Percentiles rank a stretch among this genome's conserved stretches.
Conservation (phyloP, 768 basidiomycete species). For the Pisolithus albus region DNA sequence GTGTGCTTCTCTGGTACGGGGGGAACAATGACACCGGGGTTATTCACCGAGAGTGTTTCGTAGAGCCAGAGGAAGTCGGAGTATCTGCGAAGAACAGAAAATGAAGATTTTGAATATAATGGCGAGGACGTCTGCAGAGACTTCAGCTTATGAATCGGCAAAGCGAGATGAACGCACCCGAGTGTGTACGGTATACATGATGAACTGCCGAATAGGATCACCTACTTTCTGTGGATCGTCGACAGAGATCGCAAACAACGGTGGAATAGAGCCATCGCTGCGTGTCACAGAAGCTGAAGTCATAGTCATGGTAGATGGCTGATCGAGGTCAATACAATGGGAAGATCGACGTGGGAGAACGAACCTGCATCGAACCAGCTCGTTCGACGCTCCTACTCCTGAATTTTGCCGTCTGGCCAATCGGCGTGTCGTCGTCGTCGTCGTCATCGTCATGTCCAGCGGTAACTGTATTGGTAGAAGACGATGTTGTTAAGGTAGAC, state of each 20-base stretch:
- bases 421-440: slow-evolving; percentile 64
- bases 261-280: slow-evolving; percentile 45
- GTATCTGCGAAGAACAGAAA: slow-evolving; percentile 94
- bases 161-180: slow-evolving; percentile 40
- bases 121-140: slow-evolving; percentile 71
- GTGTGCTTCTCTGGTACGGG: slow-evolving; percentile 94
- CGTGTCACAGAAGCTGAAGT: slow-evolving; percentile 14
- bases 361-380: slow-evolving; percentile 19
- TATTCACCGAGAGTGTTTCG: slow-evolving; percentile 80
- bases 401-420: slow-evolving; percentile 40
- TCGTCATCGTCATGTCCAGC: slow-evolving; percentile 41
- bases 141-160: neutral
- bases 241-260: slow-evolving; percentile 82
- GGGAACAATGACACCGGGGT: slow-evolving; percentile 95
- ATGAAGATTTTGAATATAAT: slow-evolving; percentile 71
- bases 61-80: slow-evolving; percentile 98
- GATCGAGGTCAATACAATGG: neutral
- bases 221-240: slow-evolving; percentile 96
- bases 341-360: neutral
- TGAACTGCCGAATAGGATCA: slow-evolving; percentile 90
- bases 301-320: slow-evolving; percentile 12
- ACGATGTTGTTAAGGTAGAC: slow-evolving; percentile 7
- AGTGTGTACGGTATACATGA: slow-evolving; percentile 95
- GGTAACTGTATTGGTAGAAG: slow-evolving; percentile 16
- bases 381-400: slow-evolving; percentile 16